Evolutionary conservation across 2,329 filamentous ascomycete species (phyloP), one percentile per base, ranked within the genome.

Genomic region (Colletotrichum sublineola): DNA sequence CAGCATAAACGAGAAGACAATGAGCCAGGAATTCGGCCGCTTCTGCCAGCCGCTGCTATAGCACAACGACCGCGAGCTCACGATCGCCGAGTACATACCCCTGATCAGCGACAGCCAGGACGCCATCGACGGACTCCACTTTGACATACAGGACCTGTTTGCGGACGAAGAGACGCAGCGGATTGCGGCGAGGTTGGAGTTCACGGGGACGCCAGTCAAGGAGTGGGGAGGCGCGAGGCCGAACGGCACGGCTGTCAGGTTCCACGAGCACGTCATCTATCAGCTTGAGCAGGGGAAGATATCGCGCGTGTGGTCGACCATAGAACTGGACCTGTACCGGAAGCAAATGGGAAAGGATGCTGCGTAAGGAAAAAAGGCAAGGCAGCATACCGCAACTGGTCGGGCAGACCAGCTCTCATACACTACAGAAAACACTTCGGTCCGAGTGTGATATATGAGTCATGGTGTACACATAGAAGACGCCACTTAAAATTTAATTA

Each of bases 231-330:
- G 79, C 15, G 76, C 76, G 4, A 69, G 75, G 53, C 77, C 78
- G 6, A 80, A 74, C n/a, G 80, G 79, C 12, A 75, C 75, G 6
- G 5, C 52, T 6, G 79, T 82, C 6, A 56, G 44, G 2, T 80
- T 82, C 63, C 66, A 71, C 20, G 82, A 83, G 74, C 77, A 80
- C 56, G 81, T 79, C 31, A 79, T 80, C 7, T 83, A 82, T 67
- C 75, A 76, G 61, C 76, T 83, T 15, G 68, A 76, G 11, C 74
- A 66, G 1, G 81, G 80, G 1, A 81, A 74, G 75, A 81, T 83
- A 33, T 68, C 71, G 12, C 74, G 74, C 46, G 78, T 82, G 3
- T 80, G 79, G 77, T 80, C 80, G 40, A 65, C 81, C 24, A 74
- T 81, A 20, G 80, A 81, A 56, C 52, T 78, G 63, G 73, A 71